Evolutionary conservation across 192 early-diverging fungal species (phyloP).

Genomic region (Pilaira anomala): DNA sequence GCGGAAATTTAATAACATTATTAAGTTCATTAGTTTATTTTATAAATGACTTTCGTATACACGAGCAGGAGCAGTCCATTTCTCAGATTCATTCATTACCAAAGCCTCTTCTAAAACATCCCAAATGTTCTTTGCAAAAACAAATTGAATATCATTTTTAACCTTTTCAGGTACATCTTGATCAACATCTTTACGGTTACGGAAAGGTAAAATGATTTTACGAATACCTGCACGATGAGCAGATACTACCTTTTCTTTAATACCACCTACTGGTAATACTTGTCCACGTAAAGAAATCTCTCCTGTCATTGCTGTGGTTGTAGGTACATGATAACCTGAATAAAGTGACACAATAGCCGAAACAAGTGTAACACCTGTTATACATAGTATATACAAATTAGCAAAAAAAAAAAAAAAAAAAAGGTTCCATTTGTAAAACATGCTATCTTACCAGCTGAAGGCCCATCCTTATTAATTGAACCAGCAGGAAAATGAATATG

Average conservation of each 20-base stretch:
- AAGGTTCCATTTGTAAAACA: no score
- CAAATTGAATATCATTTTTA: slow-evolving; percentile 61
- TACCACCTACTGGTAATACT: slow-evolving; percentile 80
- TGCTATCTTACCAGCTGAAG: slow-evolving; percentile 52
- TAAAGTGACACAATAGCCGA: slow-evolving; percentile 78
- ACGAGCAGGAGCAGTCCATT: slow-evolving; percentile 8
- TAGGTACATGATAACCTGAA: slow-evolving; percentile 49
- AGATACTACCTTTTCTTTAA: slow-evolving; percentile 84
- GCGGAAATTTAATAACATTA: no score
- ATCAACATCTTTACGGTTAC: slow-evolving; percentile 68
- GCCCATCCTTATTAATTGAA: slow-evolving; percentile 82
- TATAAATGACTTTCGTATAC: slow-evolving; percentile 11
- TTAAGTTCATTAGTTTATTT: no score
- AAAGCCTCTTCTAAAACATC: slow-evolving; percentile 61
- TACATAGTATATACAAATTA: not conserved
- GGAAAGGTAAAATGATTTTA: slow-evolving; percentile 65
- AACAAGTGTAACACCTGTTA: slow-evolving; percentile 59
- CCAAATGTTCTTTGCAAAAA: slow-evolving; percentile 57
- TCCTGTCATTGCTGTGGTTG: slow-evolving; percentile 76
- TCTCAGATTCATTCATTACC: slow-evolving; percentile 2
- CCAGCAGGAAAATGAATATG: slow-evolving; percentile 86
- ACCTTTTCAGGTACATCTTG: slow-evolving; percentile 69
- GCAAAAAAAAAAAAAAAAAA: no score
- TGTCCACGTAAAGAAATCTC: slow-evolving; percentile 81
- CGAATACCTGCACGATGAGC: slow-evolving; percentile 74